phyloP scores from a whole-genome alignment of 2,329 filamentous ascomycete genomes.

The Ambrosiella cleistominuta region DNA sequence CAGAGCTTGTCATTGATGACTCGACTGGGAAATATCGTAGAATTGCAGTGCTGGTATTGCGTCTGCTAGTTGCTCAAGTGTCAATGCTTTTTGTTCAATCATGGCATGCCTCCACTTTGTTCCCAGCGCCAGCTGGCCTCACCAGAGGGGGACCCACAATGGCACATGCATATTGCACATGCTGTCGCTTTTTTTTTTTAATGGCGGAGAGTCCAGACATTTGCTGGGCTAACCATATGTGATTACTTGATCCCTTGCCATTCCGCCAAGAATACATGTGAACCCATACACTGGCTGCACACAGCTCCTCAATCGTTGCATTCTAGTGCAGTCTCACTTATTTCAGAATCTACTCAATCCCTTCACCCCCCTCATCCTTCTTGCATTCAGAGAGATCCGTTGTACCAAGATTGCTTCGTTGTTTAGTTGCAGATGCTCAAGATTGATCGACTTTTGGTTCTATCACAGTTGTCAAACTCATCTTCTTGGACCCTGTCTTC shows the following conservation, averaged over 20 bases:
- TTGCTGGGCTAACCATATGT: no score
- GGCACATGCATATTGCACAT: no score
- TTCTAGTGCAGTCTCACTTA: not conserved
- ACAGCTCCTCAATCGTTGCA: not conserved
- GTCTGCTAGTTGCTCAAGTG: not conserved
- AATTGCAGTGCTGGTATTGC: not conserved
- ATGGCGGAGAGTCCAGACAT: no score
- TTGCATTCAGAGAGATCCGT: no score
- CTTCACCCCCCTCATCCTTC: no score
- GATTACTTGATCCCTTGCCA: no score
- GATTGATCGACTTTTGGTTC: no score
- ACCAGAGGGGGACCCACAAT: not conserved
- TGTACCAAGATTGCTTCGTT: no score
- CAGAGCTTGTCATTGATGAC: not conserved
- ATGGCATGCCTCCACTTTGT: not conserved
- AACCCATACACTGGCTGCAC: not conserved
- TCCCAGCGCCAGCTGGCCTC: conserved; percentile 8
- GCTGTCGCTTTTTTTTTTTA: no score
- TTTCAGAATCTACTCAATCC: not conserved
- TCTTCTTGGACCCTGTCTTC: no score
- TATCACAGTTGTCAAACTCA: no score
- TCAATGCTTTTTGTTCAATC: not conserved
- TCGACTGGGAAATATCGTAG: not conserved
- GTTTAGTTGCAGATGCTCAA: no score
- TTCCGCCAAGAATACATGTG: not conserved